Conservation (phyloP, 495 filamentous ascomycete genomes). For the Aspergillus hancockii region DNA sequence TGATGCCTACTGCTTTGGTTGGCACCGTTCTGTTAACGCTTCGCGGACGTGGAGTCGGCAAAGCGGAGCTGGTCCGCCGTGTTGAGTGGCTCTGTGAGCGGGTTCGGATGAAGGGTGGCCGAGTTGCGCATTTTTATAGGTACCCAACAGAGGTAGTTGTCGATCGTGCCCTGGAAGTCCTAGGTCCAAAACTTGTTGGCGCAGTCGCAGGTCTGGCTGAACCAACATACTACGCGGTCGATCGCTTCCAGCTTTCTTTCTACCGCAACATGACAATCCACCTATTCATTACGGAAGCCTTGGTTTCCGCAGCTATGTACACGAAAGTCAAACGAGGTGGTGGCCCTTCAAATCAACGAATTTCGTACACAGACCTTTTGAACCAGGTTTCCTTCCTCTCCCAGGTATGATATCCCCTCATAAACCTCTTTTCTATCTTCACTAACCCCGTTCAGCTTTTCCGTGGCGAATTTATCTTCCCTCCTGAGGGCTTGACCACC, state of each 20-base stretch:
- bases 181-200: conserved; percentile 86
- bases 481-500: conserved; percentile 72
- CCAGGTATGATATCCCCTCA: conserved; percentile 40
- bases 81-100: conserved; percentile 88
- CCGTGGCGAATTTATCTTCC: conserved; percentile 95
- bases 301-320: conserved; percentile 88
- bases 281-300: conserved; percentile 87
- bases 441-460: conserved; percentile 63
- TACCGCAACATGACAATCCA: conserved; percentile 99
- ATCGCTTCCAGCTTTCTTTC: conserved; percentile 94
- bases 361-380: conserved; percentile 67
- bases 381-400: conserved; percentile 87
- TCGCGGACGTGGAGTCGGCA: conserved; percentile 88
- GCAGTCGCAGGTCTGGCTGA: conserved; percentile 76
- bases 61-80: conserved; percentile 77
- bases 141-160: conserved; percentile 78
- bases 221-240: conserved; percentile 88
- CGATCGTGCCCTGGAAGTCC: conserved; percentile 83
- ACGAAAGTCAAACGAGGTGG: conserved; percentile 86
- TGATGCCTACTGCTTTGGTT: conserved; percentile 96
- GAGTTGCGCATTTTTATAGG: conserved; percentile 90
- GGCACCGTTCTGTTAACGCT: conserved; percentile 92
- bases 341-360: conserved; percentile 74
- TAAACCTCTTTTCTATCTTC: not conserved
- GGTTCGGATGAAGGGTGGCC: conserved; percentile 80